Percentiles rank a stretch among this genome's conserved stretches.
Evolutionary conservation across 441 rosid genomes (phyloP).

Genomic region (Gossypium davidsonii): DNA sequence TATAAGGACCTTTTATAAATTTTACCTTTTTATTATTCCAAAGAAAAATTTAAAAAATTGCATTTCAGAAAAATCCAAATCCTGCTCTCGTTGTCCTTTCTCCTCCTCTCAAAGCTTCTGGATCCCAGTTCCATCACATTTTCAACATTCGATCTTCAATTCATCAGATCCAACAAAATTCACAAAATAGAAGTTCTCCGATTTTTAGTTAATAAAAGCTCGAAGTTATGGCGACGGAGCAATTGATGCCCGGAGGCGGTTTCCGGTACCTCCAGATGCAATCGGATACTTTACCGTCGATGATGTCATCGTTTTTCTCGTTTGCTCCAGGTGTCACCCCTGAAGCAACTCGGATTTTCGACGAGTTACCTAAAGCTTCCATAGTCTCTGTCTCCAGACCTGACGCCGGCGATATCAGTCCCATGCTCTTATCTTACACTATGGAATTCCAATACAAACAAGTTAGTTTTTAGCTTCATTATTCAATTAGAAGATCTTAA

Average conservation of each 20-base stretch:
- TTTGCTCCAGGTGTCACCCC: constrained; percentile 22
- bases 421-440: constrained; percentile 74
- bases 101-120: neutral
- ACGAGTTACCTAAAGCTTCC: constrained; percentile 70
- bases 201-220: neutral
- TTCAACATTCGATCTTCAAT: neutral
- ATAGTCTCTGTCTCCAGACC: constrained; percentile 84
- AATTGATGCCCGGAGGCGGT: constrained; percentile 49
- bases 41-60: no score
- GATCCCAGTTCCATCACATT: neutral
- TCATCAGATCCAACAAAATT: neutral
- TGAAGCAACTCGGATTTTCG: constrained; percentile 66
- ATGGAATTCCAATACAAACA: constrained; percentile 86
- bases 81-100: neutral
- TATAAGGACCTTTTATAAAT: no score
- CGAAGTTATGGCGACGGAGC: constrained; percentile 61
- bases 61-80: no score
- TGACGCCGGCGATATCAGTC: constrained; percentile 85
- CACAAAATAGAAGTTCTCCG: neutral
- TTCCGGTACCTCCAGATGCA: constrained; percentile 68
- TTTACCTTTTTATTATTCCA: no score
- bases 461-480: constrained; percentile 25
- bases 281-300: constrained; percentile 49
- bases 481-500: neutral
- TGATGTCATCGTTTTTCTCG: constrained; percentile 51